phyloP scores from a whole-genome alignment of 1,139 yeast genomes.

The Lodderomyces elongisporus region DNA sequence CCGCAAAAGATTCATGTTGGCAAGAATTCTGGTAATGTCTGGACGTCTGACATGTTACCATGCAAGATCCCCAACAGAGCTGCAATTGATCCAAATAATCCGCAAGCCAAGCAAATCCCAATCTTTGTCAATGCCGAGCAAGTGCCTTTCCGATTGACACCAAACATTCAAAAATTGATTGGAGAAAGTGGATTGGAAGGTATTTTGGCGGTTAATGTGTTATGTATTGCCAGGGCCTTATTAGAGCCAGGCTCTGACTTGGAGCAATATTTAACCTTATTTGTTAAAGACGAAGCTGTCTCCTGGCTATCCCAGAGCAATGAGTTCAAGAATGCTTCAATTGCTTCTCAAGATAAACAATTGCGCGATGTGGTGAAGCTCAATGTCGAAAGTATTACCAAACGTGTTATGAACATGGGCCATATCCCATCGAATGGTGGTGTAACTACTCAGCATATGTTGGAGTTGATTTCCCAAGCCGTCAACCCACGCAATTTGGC shows the following conservation, averaged over 20 bases:
- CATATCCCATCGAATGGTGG: conserved; percentile 69
- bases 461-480: conserved; percentile 90
- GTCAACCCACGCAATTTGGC: conserved; percentile 95
- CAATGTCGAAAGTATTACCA: conserved; percentile 81
- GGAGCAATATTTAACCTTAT: conserved; percentile 81
- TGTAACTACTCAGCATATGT: conserved; percentile 89
- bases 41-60: conserved; percentile 96
- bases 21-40: conserved; percentile 77
- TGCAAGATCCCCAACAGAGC: conserved; percentile 66
- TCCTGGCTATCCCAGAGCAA: conserved; percentile 92
- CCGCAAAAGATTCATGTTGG: conserved; percentile 91
- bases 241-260: conserved; percentile 88
- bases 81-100: conserved; percentile 49
- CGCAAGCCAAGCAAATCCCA: conserved; percentile 57
- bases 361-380: conserved; percentile 81
- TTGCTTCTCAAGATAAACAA: conserved; percentile 56
- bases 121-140: conserved; percentile 89
- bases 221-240: conserved; percentile 82
- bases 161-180: conserved; percentile 87
- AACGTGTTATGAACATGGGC: conserved; percentile 64
- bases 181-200: conserved; percentile 95
- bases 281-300: conserved; percentile 90
- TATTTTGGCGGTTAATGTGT: conserved; percentile 75
- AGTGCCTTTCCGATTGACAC: conserved; percentile 95
- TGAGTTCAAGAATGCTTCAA: conserved; percentile 28